A percentile compares a stretch with the other conserved stretches of the same genome.
These are phyloP conservation scores for Psidium friedrichsthalianum DNA, from an alignment of 345 rosid species.

Conservation along the genomic window DNA sequence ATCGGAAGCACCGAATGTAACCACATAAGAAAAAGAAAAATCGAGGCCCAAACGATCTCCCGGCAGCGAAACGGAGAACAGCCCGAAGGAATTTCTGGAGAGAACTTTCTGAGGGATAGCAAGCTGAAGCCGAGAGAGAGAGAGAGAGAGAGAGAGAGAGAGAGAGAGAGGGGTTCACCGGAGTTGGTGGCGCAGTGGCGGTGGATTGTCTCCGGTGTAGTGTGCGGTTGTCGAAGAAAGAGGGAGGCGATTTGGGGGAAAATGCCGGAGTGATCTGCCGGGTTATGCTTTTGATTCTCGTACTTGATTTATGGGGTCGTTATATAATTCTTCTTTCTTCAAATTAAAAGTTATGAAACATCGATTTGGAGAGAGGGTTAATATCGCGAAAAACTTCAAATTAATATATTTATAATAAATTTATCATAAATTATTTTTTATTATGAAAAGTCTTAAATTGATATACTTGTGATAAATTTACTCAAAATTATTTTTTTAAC, in stretches of 20 bases:
- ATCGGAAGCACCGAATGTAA: background rate
- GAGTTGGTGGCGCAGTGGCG: background rate
- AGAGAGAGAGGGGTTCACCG: background rate
- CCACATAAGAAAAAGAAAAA: background rate
- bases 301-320: background rate
- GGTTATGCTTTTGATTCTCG: background rate
- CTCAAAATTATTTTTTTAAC: too few relatives aligned
- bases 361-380: too few relatives aligned
- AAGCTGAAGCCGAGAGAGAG: background rate
- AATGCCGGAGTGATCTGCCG: background rate
- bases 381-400: too few relatives aligned
- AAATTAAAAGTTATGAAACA: fast-evolving
- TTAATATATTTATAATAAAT: too few relatives aligned
- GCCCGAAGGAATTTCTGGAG: too few relatives aligned
- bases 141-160: background rate
- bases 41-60: background rate
- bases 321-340: too few relatives aligned
- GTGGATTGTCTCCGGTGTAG: background rate
- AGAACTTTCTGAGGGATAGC: background rate
- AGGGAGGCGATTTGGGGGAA: background rate
- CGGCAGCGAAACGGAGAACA: background rate
- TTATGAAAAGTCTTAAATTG: too few relatives aligned
- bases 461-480: too few relatives aligned
- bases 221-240: background rate
- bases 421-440: too few relatives aligned